Percentiles rank a stretch among this genome's conserved stretches.
phyloP scores from a whole-genome alignment of 73 alveolate species.

The Paramecium pentaurelia region DNA sequence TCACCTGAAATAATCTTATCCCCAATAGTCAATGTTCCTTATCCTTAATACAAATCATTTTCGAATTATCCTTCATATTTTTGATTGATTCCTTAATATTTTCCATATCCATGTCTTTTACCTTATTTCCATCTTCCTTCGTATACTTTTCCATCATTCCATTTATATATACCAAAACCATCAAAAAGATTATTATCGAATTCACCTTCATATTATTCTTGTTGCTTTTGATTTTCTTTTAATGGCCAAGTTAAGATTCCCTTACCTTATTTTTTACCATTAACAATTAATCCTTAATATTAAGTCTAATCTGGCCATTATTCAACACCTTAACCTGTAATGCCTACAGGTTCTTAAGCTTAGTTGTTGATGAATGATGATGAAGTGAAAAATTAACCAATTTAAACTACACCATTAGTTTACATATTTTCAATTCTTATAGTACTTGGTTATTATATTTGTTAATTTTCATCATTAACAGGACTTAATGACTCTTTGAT shows the following conservation, averaged over 20 bases:
- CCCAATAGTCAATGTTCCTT: background rate
- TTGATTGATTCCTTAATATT: background rate
- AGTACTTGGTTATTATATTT: background rate
- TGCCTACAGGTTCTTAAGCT: background rate
- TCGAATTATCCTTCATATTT: background rate
- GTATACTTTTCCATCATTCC: slow-evolving; percentile 57
- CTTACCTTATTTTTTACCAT: slow-evolving; percentile 14
- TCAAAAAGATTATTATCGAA: slow-evolving; percentile 6
- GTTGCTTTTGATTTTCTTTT: background rate
- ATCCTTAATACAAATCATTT: background rate
- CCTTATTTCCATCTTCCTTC: slow-evolving; percentile 49
- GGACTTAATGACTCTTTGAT: background rate
- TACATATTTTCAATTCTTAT: background rate
- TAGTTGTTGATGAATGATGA: background rate
- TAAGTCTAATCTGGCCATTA: slow-evolving; percentile 20
- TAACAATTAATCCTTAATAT: background rate
- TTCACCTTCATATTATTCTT: background rate
- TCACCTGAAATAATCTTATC: background rate
- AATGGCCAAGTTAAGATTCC: background rate
- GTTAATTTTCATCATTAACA: background rate
- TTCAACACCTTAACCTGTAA: background rate
- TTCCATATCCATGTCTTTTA: slow-evolving; percentile 52
- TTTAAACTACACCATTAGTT: background rate
- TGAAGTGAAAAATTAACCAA: background rate
- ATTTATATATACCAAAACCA: slow-evolving; percentile 42